A percentile compares a stretch with the other conserved stretches of the same genome.
Evolutionary conservation across 805 yeast genomes (phyloP).

Genomic region (Candida wancherniae): DNA sequence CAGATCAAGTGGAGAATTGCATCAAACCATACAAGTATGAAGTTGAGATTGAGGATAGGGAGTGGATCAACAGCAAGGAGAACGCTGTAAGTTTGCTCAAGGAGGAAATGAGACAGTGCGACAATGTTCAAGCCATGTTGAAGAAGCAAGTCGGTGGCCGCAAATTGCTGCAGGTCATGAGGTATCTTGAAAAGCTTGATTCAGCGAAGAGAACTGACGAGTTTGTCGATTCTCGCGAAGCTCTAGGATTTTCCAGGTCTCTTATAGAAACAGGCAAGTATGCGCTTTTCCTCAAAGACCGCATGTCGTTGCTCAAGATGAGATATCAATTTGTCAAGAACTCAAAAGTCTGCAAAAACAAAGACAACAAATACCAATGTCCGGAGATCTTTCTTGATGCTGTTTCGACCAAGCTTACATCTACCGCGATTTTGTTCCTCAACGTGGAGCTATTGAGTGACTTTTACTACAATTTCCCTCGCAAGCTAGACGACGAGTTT

Average conservation of each 20-base stretch:
- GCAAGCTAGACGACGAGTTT: slow-evolving; percentile 79
- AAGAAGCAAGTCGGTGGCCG: slow-evolving; percentile 75
- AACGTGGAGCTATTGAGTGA: slow-evolving; percentile 93
- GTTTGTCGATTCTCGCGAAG: slow-evolving; percentile 53
- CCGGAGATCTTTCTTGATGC: slow-evolving; percentile 94
- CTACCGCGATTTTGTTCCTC: slow-evolving; percentile 87
- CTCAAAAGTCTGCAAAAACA: slow-evolving; percentile 68
- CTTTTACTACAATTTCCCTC: slow-evolving; percentile 92
- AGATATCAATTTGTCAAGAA: slow-evolving; percentile 68
- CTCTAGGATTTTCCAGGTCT: slow-evolving; percentile 77
- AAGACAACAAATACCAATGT: slow-evolving; percentile 81
- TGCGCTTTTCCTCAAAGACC: slow-evolving; percentile 72
- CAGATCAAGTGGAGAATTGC: slow-evolving; percentile 98
- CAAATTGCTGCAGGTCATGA: slow-evolving; percentile 77
- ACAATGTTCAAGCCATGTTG: slow-evolving; percentile 52
- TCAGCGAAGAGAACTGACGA: slow-evolving; percentile 27
- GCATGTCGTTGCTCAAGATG: slow-evolving; percentile 65
- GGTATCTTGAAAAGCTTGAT: slow-evolving; percentile 55
- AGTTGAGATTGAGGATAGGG: slow-evolving; percentile 92
- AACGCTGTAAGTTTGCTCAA: slow-evolving; percentile 68
- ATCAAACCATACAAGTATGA: slow-evolving; percentile 97
- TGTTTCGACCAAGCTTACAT: slow-evolving; percentile 84
- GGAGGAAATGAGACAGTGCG: slow-evolving; percentile 85
- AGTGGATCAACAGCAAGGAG: slow-evolving; percentile 80
- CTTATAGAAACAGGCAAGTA: slow-evolving; percentile 75